Conservation (phyloP, 2,329 filamentous ascomycete species). For the Xylariaceae sp. region DNA sequence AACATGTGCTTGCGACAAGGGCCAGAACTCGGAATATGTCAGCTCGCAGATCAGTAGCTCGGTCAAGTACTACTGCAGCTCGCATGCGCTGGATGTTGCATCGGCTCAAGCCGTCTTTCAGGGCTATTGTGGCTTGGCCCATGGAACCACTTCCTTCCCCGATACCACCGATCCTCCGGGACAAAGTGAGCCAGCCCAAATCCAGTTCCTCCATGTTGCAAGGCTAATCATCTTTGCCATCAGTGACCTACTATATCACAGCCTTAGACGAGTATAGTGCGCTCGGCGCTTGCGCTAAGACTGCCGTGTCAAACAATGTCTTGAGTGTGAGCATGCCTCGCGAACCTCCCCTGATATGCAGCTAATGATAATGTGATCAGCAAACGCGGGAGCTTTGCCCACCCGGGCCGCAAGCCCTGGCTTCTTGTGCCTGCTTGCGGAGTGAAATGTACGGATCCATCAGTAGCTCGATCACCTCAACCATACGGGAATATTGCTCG, state of each 20-base stretch:
- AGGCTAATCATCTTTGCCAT: constrained; percentile 2
- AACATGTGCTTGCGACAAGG: constrained; percentile 48
- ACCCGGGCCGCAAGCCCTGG: constrained; percentile 42
- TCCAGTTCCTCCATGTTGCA: neutral
- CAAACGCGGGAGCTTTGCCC: constrained; percentile 39
- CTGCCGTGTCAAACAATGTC: constrained; percentile 39
- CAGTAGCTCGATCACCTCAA: constrained; percentile 39
- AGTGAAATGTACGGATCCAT: constrained; percentile 40
- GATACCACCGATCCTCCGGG: constrained; percentile 42
- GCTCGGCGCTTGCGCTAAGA: constrained; percentile 41
- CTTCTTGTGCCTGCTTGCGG: constrained; percentile 49
- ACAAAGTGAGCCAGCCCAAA: constrained; percentile 37
- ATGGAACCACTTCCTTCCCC: constrained; percentile 46
- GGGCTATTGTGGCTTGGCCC: constrained; percentile 47
- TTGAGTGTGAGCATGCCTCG: constrained; percentile 31
- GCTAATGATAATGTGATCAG: constrained; percentile 20
- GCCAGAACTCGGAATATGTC: constrained; percentile 40
- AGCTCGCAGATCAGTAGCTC: constrained; percentile 39
- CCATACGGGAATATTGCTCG: constrained; percentile 40
- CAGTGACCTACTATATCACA: constrained; percentile 51
- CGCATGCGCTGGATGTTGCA: constrained; percentile 41
- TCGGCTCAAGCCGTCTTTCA: constrained; percentile 46
- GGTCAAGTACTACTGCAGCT: constrained; percentile 41
- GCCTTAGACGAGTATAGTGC: constrained; percentile 42
- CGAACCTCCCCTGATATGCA: neutral